These are phyloP conservation scores for Drosera capensis DNA, from an alignment of 148 eudicot genomes.

Conservation along the genomic window DNA sequence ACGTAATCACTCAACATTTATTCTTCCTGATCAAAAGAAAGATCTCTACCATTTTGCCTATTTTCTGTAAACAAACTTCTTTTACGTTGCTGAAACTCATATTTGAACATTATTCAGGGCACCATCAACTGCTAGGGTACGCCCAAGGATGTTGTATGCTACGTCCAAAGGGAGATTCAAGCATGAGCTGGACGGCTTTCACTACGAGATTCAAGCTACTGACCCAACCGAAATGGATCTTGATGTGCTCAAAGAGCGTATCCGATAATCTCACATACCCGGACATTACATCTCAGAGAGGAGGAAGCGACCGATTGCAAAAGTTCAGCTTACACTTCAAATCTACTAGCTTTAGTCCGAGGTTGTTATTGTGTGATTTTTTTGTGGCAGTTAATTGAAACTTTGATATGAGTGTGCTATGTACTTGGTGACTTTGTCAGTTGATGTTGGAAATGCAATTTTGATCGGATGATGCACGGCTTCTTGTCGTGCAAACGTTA, in stretches of 20 bases:
- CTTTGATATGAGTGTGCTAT: no score
- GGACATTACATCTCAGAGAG: background rate
- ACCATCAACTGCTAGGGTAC: conserved; percentile 42
- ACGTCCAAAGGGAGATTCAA: conserved; percentile 49
- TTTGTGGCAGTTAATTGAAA: no score
- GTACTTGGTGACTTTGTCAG: no score
- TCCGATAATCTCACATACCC: conserved; percentile 7
- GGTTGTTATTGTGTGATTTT: no score
- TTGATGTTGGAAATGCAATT: no score
- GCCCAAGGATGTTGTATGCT: conserved; percentile 65
- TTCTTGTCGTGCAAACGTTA: no score
- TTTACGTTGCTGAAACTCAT: background rate
- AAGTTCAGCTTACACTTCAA: no score
- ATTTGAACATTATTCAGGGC: conserved; percentile 27
- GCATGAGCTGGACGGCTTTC: conserved; percentile 56
- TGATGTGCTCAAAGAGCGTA: conserved; percentile 55
- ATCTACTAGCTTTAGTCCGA: no score
- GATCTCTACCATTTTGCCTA: no score
- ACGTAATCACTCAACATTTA: background rate
- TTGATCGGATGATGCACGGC: no score
- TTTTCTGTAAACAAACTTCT: background rate
- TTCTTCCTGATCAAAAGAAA: no score
- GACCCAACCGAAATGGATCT: conserved; percentile 77
- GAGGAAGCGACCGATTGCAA: conserved; percentile 11
- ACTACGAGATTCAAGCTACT: conserved; percentile 79